Percentiles rank a stretch among this genome's conserved stretches.
Conservation (phyloP, 1,139 yeast species). For the Lodderomyces margitis region DNA sequence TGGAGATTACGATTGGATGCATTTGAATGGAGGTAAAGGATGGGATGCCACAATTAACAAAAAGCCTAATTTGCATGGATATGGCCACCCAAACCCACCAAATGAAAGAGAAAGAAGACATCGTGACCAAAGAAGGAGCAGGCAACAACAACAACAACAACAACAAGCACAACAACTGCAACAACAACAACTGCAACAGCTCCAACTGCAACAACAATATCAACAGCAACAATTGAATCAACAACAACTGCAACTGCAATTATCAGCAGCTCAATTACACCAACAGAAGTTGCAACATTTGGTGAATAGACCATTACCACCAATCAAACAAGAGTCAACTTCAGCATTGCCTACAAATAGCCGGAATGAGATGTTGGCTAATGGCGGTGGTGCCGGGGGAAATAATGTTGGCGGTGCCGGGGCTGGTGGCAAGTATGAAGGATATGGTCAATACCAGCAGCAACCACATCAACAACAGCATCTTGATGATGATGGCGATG, state of each 20-base stretch:
- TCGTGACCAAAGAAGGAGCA: conserved; percentile 41
- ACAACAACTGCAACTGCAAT: conserved; percentile 19
- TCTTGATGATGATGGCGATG: conserved; percentile 33
- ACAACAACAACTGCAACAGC: conserved; percentile 21
- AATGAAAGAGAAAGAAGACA: conserved; percentile 56
- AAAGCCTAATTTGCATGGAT: conserved; percentile 88
- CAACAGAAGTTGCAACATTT: conserved; percentile 52
- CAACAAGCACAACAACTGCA: conserved; percentile 24
- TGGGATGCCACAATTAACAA: conserved; percentile 84
- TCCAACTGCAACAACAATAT: conserved; percentile 23
- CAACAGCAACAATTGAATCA: conserved; percentile 13
- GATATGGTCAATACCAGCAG: conserved; percentile 10
- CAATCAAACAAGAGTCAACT: conserved; percentile 44
- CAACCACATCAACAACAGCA: conserved; percentile 44
- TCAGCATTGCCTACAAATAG: conserved; percentile 9
- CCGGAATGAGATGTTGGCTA: conserved; percentile 14
- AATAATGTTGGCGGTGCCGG: conserved; percentile 9
- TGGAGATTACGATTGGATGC: conserved; percentile 94
- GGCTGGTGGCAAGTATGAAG: conserved; percentile 14
- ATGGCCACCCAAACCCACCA: conserved; percentile 64
- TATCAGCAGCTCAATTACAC: conserved; percentile 45
- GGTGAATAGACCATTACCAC: conserved; percentile 52
- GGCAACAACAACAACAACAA: conserved; percentile 33
- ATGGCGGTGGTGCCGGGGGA: conserved; percentile 4
- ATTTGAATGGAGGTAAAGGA: conserved; percentile 85